These are phyloP conservation scores for Sporothrix brasiliensis DNA, from an alignment of 2,329 filamentous ascomycete species.

Conservation along the genomic window DNA sequence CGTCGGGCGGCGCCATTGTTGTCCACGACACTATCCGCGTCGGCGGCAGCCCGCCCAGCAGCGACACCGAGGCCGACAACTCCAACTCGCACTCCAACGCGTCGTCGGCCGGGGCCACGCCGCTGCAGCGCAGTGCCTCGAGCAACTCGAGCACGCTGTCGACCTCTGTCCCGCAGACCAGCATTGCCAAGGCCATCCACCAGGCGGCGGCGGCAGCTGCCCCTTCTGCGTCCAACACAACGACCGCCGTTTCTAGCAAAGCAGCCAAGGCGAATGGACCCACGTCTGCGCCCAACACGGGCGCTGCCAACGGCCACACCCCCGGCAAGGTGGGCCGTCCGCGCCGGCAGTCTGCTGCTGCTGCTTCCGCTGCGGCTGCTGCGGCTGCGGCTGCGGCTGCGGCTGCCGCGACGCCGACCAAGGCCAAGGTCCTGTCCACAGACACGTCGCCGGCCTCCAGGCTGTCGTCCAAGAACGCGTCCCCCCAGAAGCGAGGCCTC, in stretches of 20 bases:
- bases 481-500: background rate
- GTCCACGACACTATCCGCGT: slow-evolving; percentile 63
- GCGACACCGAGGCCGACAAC: slow-evolving; percentile 41
- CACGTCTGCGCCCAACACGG: slow-evolving; percentile 8
- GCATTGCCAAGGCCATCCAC: slow-evolving; percentile 10
- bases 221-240: background rate
- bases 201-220: background rate
- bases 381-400: background rate
- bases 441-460: background rate
- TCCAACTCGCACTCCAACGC: background rate
- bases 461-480: slow-evolving; percentile 1
- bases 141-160: slow-evolving; percentile 1
- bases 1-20: slow-evolving; percentile 50
- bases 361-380: background rate
- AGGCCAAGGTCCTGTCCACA: background rate
- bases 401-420: background rate
- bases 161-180: background rate
- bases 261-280: background rate
- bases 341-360: slow-evolving; percentile 10
- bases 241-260: background rate
- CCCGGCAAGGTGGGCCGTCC: slow-evolving; percentile 26
- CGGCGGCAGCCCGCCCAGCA: slow-evolving; percentile 47
- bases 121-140: slow-evolving; percentile 26
- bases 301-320: slow-evolving; percentile 18
- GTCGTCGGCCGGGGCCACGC: slow-evolving; percentile 36